Percentiles rank a stretch among this genome's conserved stretches.
Evolutionary conservation across 768 basidiomycete genomes (phyloP).

Genomic region (Boletus tomentosulus): DNA sequence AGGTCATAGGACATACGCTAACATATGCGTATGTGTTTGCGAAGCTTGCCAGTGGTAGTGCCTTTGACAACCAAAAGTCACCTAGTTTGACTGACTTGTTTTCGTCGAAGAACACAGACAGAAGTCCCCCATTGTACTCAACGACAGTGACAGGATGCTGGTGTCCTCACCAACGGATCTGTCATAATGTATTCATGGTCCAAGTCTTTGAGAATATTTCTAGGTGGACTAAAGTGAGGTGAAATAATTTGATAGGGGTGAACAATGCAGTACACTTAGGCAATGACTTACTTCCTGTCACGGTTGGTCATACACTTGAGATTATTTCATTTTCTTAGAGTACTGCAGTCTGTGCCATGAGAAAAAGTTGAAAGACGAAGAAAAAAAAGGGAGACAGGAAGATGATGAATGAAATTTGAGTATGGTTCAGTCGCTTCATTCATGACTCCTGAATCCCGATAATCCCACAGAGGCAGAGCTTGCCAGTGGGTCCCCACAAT

Average conservation of each 20-base stretch:
- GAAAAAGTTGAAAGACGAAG: too few relatives aligned
- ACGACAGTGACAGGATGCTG: conserved; percentile 92
- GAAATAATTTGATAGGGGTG: not conserved
- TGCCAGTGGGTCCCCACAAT: too few relatives aligned
- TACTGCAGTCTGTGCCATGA: too few relatives aligned
- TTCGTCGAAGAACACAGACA: conserved; percentile 92
- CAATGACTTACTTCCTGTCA: conserved; percentile 93
- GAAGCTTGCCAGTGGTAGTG: conserved; percentile 81
- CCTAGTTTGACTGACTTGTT: conserved; percentile 85
- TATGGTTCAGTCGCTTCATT: too few relatives aligned
- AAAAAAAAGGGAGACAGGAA: too few relatives aligned
- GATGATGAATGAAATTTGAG: too few relatives aligned
- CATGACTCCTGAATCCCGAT: too few relatives aligned
- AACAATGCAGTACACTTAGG: conserved; percentile 82
- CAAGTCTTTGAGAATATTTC: conserved; percentile 94
- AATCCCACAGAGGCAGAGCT: too few relatives aligned
- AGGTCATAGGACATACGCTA: conserved; percentile 56
- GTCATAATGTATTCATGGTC: conserved; percentile 92
- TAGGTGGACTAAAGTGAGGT: conserved; percentile 27
- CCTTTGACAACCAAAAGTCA: conserved; percentile 95
- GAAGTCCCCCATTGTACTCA: conserved; percentile 57
- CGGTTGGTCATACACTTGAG: conserved; percentile 84
- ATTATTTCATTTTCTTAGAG: too few relatives aligned
- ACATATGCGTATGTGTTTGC: conserved; percentile 98
- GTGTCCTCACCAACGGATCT: conserved; percentile 85